Conservation (phyloP, 345 rosid species). For the Brassica rapa region DNA sequence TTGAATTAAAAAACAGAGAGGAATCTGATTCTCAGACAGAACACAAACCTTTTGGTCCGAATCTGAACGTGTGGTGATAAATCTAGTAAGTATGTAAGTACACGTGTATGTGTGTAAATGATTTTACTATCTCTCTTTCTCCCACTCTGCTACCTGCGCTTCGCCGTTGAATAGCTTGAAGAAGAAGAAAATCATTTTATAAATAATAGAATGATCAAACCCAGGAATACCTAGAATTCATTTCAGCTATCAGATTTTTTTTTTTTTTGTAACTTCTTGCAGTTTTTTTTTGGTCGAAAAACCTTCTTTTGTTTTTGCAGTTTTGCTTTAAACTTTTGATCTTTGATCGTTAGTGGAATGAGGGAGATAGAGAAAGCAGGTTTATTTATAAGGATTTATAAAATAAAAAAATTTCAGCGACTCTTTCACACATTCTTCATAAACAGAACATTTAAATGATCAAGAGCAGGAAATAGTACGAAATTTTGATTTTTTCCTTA, state of each 20-base stretch:
- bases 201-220: slow-evolving; percentile 1
- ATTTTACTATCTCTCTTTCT: slow-evolving; percentile 30
- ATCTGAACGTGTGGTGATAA: not conserved
- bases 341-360: not conserved
- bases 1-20: not conserved
- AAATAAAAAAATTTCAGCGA: not conserved
- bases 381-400: not conserved
- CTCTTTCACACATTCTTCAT: not conserved
- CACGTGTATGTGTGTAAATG: not conserved
- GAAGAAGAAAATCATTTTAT: slow-evolving; percentile 15
- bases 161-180: slow-evolving; percentile 23
- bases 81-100: not conserved
- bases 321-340: not conserved
- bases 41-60: not conserved
- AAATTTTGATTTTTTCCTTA: not conserved
- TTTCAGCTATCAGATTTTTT: not conserved
- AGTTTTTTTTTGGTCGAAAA: not conserved
- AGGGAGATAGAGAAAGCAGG: not conserved
- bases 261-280: not conserved
- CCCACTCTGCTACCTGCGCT: slow-evolving; percentile 36
- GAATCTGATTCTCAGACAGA: not conserved
- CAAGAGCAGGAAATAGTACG: not conserved
- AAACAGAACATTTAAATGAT: not conserved
- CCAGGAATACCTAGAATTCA: not conserved
- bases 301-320: not conserved